Base-by-base conservation (phyloP, 768 basidiomycete genomes). In the Russula griseocarnosa region DNA sequence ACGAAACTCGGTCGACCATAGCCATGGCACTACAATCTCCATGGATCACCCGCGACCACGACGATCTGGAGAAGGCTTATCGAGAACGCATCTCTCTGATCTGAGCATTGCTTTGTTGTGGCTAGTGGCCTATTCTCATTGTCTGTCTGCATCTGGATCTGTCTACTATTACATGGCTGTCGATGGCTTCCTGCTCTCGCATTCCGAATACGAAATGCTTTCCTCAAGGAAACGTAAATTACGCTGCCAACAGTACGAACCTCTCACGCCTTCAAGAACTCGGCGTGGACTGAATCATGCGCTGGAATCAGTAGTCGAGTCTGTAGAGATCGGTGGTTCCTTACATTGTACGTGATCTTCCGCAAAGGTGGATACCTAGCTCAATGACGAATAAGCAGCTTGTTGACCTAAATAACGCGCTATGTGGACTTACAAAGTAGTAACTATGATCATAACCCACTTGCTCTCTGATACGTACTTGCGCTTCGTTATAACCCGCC, bases 391-490 rank as follows among this genome's bases (percentile, higher is more conserved):
- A 32, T 59, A 28, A 65, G 58, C 32, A 20, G 38, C 24, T 11
- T 51, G 3, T 46, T 26, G 42, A 49, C 30, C 22, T 8, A 11
- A 22, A 50, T 6, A 20, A n/a, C 32, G 22, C 16, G 14, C 13
- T 22, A 49, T 44, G 40, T 52, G 32, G 28, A 42, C 79, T 68
- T 69, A 87, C 93, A 71, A 96, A 97, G 75, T 87, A 95, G 73
- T 95, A 95, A 58, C 86, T 86, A 71, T 94, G 90, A 70, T 95
- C 92, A 71, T 95, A 96, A 30, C 86, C 92, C 55, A 86, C 86
- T 51, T 94, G 91, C 64, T 81, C 80, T 67, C 90, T 80, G 24
- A 97, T 89, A 50, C 83, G 78, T 8, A 98, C 90, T 73, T 90
- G 86, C 20, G 82, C 78, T 69, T 89, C 85, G 64, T 85, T 83